A percentile compares a stretch with the other conserved stretches of the same genome.
Conservation (phyloP, 2,329 filamentous ascomycete genomes). For the Alternaria dauci region DNA sequence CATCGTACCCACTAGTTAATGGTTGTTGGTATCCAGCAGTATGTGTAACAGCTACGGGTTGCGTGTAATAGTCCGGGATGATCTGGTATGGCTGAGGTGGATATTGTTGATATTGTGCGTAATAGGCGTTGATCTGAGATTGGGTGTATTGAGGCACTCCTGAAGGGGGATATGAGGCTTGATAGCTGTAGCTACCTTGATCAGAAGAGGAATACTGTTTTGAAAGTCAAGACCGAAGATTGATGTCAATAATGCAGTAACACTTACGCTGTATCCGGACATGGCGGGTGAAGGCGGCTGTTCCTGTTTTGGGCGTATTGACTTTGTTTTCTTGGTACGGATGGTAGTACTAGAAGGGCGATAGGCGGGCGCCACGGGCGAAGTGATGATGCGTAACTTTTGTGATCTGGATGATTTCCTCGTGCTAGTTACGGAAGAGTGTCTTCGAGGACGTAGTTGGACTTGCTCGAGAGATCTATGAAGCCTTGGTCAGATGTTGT, state of each 20-base stretch:
- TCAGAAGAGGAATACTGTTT: conserved; percentile 32
- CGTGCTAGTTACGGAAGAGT: not conserved
- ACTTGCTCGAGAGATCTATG: conserved; percentile 18
- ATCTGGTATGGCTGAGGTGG: conserved; percentile 41
- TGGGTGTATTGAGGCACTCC: conserved; percentile 44
- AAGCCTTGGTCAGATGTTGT: conserved; percentile 8
- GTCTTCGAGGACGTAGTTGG: conserved; percentile 6
- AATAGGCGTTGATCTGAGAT: conserved; percentile 41
- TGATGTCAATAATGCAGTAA: not conserved
- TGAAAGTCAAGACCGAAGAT: conserved; percentile 3
- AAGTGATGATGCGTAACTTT: conserved; percentile 20
- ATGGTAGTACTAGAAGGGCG: conserved; percentile 21
- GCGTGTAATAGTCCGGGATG: conserved; percentile 35
- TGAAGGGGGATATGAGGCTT: conserved; percentile 19
- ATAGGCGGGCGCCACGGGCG: conserved; percentile 22
- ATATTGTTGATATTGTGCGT: conserved; percentile 41
- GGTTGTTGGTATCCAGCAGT: conserved; percentile 20
- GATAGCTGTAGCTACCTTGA: conserved; percentile 31
- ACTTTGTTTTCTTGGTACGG: conserved; percentile 17
- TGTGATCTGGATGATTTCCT: conserved; percentile 15
- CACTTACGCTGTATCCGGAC: conserved; percentile 37
- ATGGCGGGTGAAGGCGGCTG: conserved; percentile 31
- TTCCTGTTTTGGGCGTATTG: conserved; percentile 28
- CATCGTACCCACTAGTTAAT: conserved; percentile 19
- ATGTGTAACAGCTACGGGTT: conserved; percentile 19